Base-by-base conservation (phyloP, 2,329 filamentous ascomycete species). In the Sordariomycetes sp. region DNA sequence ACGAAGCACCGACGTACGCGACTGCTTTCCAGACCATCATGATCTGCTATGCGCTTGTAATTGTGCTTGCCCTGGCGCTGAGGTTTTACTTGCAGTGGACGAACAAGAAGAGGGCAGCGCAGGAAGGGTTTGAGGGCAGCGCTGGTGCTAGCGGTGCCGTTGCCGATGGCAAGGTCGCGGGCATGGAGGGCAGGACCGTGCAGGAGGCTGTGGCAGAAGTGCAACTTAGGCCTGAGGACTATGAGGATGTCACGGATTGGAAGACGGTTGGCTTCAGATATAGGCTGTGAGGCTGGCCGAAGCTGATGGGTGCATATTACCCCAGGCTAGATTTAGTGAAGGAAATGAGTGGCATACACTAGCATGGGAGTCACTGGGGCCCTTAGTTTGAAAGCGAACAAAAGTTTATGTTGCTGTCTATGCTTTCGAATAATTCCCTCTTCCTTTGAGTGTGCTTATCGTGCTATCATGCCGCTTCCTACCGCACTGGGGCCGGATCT, bases 221-320 rank as follows among this genome's bases (percentile, higher is more conserved):
- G 1, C 55, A 59, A 32, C 45, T 69, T 16, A 50, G 55, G 14
- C 54, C 61, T 0, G 59, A 63, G 34, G 66, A 70, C 38, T 70
- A 72, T 37, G 70, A 75, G 15, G 72, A 79, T 48, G 51, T 70
- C 3, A 78, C 75, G 3, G 75, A 79, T 44, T 75, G 70, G 67
- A 64, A 75, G 24, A 74, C 64, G 1, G 48, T 63, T 14, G 75
- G 74, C 0, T 79, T 79, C 40, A 63, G 72, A 27, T 79, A 79
- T 50, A 25, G 23, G 23, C n/a, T n/a, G n/a, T n/a, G n/a, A n/a
- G n/a, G n/a, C n/a, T n/a, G n/a, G n/a, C n/a, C n/a, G n/a, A n/a
- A n/a, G n/a, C n/a, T n/a, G n/a, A n/a, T n/a, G n/a, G n/a, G n/a
- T n/a, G n/a, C n/a, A n/a, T n/a, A n/a, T n/a, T n/a, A n/a, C n/a